phyloP scores from a whole-genome alignment of 345 rosid species.

The Schrenkiella parvula region DNA sequence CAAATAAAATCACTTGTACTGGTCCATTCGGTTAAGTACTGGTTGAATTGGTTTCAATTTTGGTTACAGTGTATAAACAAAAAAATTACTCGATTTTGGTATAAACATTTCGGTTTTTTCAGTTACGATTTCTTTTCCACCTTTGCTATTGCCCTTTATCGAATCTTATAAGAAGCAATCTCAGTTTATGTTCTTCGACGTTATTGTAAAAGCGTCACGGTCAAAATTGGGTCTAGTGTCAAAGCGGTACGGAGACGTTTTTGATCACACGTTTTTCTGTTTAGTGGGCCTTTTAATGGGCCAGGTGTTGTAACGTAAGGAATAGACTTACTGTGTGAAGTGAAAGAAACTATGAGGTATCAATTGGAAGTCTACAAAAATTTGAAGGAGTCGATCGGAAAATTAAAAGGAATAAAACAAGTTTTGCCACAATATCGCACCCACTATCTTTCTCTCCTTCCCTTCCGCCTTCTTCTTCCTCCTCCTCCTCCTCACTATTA shows the following conservation, averaged over 20 bases:
- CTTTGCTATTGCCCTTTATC: too few species aligned
- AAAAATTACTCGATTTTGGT: not conserved
- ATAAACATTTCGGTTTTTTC: not conserved
- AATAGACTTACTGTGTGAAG: not conserved
- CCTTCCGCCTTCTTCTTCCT: constrained; percentile 12
- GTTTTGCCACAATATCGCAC: constrained; percentile 31
- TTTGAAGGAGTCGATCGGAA: not conserved
- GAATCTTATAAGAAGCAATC: not conserved
- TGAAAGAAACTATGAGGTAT: not conserved
- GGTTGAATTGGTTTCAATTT: not conserved
- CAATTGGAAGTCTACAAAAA: not conserved
- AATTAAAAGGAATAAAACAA: constrained; percentile 18
- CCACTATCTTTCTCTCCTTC: constrained; percentile 32
- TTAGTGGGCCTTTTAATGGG: constrained; percentile 24
- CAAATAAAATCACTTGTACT: not conserved
- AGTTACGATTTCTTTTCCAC: not conserved
- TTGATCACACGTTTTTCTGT: not conserved
- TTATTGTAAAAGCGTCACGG: not conserved
- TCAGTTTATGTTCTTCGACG: not conserved
- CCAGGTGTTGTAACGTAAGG: not conserved
- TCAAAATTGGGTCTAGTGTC: not conserved
- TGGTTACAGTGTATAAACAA: not conserved
- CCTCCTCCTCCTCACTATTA: constrained; percentile 19
- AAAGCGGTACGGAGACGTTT: constrained; percentile 15
- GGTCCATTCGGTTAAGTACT: not conserved